Conservation (phyloP, 1,284 basidiomycete species). For the Tylopilus orsonianus region DNA sequence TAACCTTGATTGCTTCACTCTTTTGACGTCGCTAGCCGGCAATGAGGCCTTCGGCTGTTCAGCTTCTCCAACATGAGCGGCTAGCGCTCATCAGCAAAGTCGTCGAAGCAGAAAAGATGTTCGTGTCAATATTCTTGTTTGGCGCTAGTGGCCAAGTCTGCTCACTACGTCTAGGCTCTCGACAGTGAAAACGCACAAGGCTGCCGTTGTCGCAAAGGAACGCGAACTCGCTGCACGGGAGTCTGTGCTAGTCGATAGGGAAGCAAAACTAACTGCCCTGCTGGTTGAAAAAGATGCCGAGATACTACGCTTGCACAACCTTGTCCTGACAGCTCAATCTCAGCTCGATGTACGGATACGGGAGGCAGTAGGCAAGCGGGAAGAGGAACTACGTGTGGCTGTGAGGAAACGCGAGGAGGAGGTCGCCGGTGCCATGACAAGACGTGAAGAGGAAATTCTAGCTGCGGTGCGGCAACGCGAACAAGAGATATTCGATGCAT, state of each 20-base stretch:
- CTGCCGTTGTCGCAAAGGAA: conserved; percentile 51
- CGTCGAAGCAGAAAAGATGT: conserved; percentile 80
- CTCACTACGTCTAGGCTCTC: conserved; percentile 45
- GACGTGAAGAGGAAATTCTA: conserved; percentile 71
- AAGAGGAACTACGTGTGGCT: conserved; percentile 64
- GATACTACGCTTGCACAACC: conserved; percentile 47
- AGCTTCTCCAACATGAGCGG: conserved; percentile 76
- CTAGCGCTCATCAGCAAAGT: conserved; percentile 72
- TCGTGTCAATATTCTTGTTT: conserved; percentile 24
- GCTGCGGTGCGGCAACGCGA: conserved; percentile 67
- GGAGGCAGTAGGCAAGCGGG: conserved; percentile 60
- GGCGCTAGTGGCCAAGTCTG: no score
- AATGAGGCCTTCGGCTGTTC: conserved; percentile 77
- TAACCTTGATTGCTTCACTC: neutral
- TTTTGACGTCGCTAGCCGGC: conserved; percentile 57
- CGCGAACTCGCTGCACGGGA: conserved; percentile 68
- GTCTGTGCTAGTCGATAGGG: conserved; percentile 51
- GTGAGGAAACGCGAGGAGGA: conserved; percentile 69
- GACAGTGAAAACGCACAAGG: conserved; percentile 62
- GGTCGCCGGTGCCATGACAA: conserved; percentile 60
- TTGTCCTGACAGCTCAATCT: conserved; percentile 39
- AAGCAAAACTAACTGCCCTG: conserved; percentile 46
- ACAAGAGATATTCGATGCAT: conserved; percentile 66
- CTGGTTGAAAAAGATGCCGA: conserved; percentile 61
- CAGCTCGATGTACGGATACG: conserved; percentile 54